These are phyloP conservation scores for Phaeosphaeriaceae sp. DNA, from an alignment of 2,329 filamentous ascomycete genomes.

Conservation along the genomic window DNA sequence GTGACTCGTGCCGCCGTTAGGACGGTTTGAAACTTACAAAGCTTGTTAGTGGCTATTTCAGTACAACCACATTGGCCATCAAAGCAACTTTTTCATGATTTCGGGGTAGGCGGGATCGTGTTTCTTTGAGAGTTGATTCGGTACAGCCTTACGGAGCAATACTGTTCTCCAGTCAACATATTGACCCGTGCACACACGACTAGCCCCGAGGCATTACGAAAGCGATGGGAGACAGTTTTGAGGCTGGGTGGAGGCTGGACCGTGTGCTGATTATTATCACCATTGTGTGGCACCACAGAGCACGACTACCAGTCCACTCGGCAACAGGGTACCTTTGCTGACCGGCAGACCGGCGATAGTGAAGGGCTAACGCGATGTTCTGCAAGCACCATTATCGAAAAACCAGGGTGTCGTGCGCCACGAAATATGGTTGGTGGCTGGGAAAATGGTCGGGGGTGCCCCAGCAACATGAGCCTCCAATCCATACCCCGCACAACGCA, in stretches of 20 bases:
- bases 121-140: slow-evolving; percentile 12
- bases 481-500: slow-evolving; percentile 9
- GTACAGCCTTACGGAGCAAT: background rate
- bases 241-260: slow-evolving; percentile 8
- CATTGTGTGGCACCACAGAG: slow-evolving; percentile 30
- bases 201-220: background rate
- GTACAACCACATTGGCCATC: slow-evolving; percentile 13
- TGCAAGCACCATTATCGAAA: slow-evolving; percentile 39
- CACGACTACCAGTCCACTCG: background rate
- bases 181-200: background rate
- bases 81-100: background rate
- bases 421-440: slow-evolving; percentile 6
- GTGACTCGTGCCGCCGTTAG: slow-evolving; percentile 5
- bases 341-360: slow-evolving; percentile 3
- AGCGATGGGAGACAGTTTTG: background rate
- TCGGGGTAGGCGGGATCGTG: slow-evolving; percentile 1
- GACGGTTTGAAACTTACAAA: slow-evolving; percentile 1
- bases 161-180: slow-evolving; percentile 3
- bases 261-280: slow-evolving; percentile 28
- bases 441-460: background rate
- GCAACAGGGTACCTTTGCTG: slow-evolving; percentile 1
- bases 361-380: slow-evolving; percentile 19
- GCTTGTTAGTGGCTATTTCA: slow-evolving; percentile 8
- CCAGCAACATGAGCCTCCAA: slow-evolving; percentile 18
- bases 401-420: slow-evolving; percentile 22